Conservation (phyloP, 2,329 filamentous ascomycete genomes). For the Calonectria montana region DNA sequence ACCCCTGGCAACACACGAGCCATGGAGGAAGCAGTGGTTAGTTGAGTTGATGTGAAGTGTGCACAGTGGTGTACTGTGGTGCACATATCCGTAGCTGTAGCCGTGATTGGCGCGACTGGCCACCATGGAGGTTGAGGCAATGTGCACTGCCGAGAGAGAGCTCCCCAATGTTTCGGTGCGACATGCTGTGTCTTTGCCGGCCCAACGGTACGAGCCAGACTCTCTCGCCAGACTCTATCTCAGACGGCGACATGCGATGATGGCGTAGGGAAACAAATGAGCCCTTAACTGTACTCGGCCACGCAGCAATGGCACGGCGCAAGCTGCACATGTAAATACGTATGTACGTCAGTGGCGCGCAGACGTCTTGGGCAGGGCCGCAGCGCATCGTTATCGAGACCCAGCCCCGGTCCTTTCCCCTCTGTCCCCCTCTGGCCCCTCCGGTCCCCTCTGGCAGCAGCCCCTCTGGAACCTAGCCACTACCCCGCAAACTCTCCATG, state of each 20-base stretch:
- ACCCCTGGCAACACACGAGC: slow-evolving; percentile 10
- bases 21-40: slow-evolving; percentile 12
- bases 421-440: background rate
- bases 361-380: slow-evolving; percentile 6
- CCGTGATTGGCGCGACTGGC: slow-evolving; percentile 24
- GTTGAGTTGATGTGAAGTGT: background rate
- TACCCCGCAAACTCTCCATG: slow-evolving; percentile 26
- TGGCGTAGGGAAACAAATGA: background rate
- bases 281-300: background rate
- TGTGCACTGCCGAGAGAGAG: background rate
- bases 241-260: background rate
- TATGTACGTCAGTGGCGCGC: slow-evolving; percentile 25
- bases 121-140: background rate
- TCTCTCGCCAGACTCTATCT: background rate
- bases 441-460: background rate
- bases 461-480: background rate
- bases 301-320: background rate
- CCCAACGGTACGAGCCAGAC: background rate
- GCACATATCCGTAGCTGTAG: background rate
- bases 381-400: background rate
- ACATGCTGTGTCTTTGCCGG: background rate
- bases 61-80: background rate
- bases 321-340: slow-evolving; percentile 6
- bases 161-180: background rate
- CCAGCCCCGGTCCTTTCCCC: background rate